Evolutionary conservation across 192 early-diverging fungal species (phyloP), one percentile per base, ranked within the genome.

Genomic region (Jimgerdemannia lactiflua): DNA sequence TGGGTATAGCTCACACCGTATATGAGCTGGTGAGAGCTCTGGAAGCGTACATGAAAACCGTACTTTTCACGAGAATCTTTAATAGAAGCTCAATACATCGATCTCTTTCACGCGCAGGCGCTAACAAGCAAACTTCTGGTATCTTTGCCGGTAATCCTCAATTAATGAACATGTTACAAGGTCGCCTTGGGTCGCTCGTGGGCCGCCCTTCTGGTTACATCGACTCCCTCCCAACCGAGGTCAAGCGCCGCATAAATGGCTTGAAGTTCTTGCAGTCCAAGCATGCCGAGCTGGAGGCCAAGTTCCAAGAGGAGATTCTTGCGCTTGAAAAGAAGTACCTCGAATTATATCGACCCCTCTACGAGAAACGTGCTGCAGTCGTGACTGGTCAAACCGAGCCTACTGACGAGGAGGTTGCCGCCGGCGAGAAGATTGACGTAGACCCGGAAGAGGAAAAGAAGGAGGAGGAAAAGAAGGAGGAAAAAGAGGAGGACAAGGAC

Each of bases 321-420:
- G 95, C 87, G 63, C 85, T 99, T 42, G 98, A 99, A 85, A 98
- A 98, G 89, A 99, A 99, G 82, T 99, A 97, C 85, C 89, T 90
- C 59, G 84, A 83, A 63, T 80, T 91, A 77, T 95, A 97, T 80
- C 87, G 90, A 73, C 97, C 98, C 42, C 84, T 98, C 42, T 99
- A 96, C 80, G 91, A 94, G 76, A 92, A 94, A 90, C 96, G 97
- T 78, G 82, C 86, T 65, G 86, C 86, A 67, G 88, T 97, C 59
- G 85, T 99, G 65, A 79, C 79, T 71, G 98, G 98, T 43, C 76
- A 83, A 49, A 80, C 87, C 54, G 97, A 99, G 86, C 98, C 98
- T n/a, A 93, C 96, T 18, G 94, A 93, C 18, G 94, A 89, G 42
- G 94, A 98, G 80, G 87, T 91, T 74, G 80, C 87, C 19, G 83